Evolutionary conservation across 352 stramenopile species (phyloP), one percentile per base, ranked within the genome.

Genomic region (Phytophthora parvispora): DNA sequence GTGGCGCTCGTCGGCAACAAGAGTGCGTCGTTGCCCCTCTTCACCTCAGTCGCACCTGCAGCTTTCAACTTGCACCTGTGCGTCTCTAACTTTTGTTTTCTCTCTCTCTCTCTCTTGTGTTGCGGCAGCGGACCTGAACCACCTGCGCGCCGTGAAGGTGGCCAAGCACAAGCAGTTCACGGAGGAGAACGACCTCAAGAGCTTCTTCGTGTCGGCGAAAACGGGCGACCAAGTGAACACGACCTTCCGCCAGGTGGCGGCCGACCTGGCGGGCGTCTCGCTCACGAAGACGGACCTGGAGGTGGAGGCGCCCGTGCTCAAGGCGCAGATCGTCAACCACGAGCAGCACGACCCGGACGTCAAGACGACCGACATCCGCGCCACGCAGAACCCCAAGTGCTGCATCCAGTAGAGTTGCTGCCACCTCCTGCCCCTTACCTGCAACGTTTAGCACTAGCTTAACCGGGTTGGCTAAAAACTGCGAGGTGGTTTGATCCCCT

Each of bases 181-280:
- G 2, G 91, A 98, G 42, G 94, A 98, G 69, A 98, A 98, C 79
- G 87, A 96, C 58, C 82, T 97, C 62, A 95, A 96, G 64, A 92
- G 84, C 56, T 98, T 94, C 72, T 94, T 97, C 54, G 84, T 99
- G 61, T 98, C 94, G 27, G 96, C 96, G 22, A 99, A 99, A 77
- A 97, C 89, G 0, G 96, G 95, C n/a, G 95, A 99, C 74, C 78
- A 95, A 40, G 86, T 98, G 53, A 97, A 96, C 67, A 66, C 82
- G n/a, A 73, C 83, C 5, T 98, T 98, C 67, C 87, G 83, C 28
- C 87, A 97, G 60, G 73, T 98, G 38, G 87, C 90, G 13, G 83
- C 93, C 8, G 89, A 96, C 43, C 67, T 98, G 31, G 88, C 89
- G 1, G 88, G 92, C 20, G 83, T 99, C 45, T 49, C 81, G 3